Evolutionary conservation across 78 protist species (phyloP).

Genomic region (Anaeramoeba flamelloides): DNA sequence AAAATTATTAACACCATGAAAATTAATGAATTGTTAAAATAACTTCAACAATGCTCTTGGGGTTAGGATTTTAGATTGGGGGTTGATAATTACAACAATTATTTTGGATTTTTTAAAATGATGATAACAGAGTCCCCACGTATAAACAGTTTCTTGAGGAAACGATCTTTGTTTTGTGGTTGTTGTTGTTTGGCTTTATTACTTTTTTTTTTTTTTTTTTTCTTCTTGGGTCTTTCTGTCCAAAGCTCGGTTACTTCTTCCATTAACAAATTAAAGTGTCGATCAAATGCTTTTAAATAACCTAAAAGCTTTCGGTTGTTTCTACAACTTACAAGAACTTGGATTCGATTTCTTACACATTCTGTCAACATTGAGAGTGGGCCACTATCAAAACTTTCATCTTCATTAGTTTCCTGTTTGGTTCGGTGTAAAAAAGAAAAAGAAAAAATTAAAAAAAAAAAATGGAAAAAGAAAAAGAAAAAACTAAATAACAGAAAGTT

Average conservation of each 20-base stretch:
- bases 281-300: constrained; percentile 89
- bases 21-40: too few species aligned
- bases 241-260: constrained; percentile 89
- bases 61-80: too few species aligned
- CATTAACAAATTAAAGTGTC: constrained; percentile 96
- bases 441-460: too few species aligned
- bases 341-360: constrained; percentile 46
- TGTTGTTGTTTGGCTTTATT: constrained; percentile 72
- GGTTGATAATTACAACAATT: too few species aligned
- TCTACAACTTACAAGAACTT: constrained; percentile 76
- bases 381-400: constrained; percentile 67
- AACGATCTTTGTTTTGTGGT: constrained; percentile 39
- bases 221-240: constrained; percentile 47
- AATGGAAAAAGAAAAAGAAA: too few species aligned
- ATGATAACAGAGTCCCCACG: constrained; percentile 94
- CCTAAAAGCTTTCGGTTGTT: constrained; percentile 88
- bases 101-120: constrained; percentile 74
- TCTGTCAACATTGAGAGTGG: constrained; percentile 81
- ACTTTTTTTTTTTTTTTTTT: constrained; percentile 54
- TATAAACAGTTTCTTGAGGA: constrained; percentile 86
- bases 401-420: too few species aligned
- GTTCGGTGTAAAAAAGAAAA: too few species aligned
- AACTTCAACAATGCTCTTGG: too few species aligned
- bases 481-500: too few species aligned
- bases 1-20: too few species aligned